These are phyloP conservation scores for Urostyla sp. DNA, from an alignment of 73 alveolate genomes.

Conservation along the genomic window DNA sequence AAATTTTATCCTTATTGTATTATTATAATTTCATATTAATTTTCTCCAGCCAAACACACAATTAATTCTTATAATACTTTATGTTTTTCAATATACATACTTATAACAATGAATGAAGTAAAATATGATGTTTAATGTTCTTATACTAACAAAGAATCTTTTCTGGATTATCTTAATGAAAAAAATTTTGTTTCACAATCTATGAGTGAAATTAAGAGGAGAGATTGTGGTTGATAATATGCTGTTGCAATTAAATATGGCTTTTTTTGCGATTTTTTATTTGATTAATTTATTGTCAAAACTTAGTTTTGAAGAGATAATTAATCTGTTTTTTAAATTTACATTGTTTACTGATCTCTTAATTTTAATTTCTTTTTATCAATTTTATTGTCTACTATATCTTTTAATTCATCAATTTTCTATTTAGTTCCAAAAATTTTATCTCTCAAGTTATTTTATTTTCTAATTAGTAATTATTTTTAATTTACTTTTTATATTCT, in stretches of 20 bases:
- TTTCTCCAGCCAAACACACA: constrained; percentile 35
- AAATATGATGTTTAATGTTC: constrained; percentile 26
- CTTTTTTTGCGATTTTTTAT: not conserved
- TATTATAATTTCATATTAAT: constrained; percentile 10
- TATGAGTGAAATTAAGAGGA: constrained; percentile 13
- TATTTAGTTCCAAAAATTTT: not conserved
- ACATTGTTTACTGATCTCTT: not conserved
- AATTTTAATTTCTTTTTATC: not conserved
- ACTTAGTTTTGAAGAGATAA: not conserved
- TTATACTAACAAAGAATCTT: constrained; percentile 22
- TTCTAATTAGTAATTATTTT: no score
- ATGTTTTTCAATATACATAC: constrained; percentile 22
- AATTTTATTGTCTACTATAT: constrained; percentile 7
- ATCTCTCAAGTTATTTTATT: not conserved
- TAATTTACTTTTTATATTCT: no score
- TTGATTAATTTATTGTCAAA: not conserved
- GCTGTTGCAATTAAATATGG: constrained; percentile 30
- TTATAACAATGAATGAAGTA: constrained; percentile 30
- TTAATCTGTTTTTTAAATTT: not conserved
- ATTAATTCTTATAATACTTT: constrained; percentile 37
- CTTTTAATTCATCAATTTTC: constrained; percentile 2
- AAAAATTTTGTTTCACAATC: constrained; percentile 37
- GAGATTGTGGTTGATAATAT: not conserved
- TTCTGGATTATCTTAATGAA: constrained; percentile 19
- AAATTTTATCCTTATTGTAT: not conserved